Conservation (phyloP, 2,329 filamentous ascomycete genomes). For the Juglanconis sp. region DNA sequence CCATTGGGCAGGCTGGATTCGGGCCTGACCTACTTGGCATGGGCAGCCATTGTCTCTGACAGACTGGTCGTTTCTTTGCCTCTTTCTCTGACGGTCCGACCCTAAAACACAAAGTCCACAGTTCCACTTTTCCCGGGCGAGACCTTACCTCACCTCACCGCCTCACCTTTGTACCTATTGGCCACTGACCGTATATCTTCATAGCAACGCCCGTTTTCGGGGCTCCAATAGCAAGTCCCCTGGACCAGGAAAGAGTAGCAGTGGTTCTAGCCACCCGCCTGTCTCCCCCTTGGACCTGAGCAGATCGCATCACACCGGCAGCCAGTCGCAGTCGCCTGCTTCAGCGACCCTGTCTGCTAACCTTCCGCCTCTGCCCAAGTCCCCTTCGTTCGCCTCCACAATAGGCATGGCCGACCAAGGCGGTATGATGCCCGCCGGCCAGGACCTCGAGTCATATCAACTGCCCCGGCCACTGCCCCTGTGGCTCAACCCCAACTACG, state of each 20-base stretch:
- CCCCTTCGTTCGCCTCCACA: conserved; percentile 61
- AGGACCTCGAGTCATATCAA: conserved; percentile 60
- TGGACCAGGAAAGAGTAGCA: conserved; percentile 51
- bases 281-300: conserved; percentile 20
- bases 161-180: not conserved
- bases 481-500: conserved; percentile 72
- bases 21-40: not conserved
- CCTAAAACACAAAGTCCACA: not conserved
- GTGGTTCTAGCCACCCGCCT: conserved; percentile 35
- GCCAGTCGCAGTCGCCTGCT: conserved; percentile 33
- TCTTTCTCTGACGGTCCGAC: not conserved
- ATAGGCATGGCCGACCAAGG: conserved; percentile 65
- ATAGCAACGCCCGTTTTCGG: conserved; percentile 57
- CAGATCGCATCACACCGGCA: conserved; percentile 41
- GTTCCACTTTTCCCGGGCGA: conserved; percentile 8
- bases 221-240: conserved; percentile 51
- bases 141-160: conserved; percentile 1
- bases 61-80: not conserved
- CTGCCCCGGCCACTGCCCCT: conserved; percentile 66
- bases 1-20: not conserved
- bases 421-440: conserved; percentile 43
- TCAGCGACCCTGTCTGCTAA: conserved; percentile 53
- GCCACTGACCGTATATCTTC: conserved; percentile 14
- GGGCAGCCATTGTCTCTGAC: not conserved
- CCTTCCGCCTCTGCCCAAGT: conserved; percentile 60